A percentile compares a stretch with the other conserved stretches of the same genome.
Evolutionary conservation across 2,329 filamentous ascomycete genomes (phyloP).

Genomic region (Aspergillus ochraceus): DNA sequence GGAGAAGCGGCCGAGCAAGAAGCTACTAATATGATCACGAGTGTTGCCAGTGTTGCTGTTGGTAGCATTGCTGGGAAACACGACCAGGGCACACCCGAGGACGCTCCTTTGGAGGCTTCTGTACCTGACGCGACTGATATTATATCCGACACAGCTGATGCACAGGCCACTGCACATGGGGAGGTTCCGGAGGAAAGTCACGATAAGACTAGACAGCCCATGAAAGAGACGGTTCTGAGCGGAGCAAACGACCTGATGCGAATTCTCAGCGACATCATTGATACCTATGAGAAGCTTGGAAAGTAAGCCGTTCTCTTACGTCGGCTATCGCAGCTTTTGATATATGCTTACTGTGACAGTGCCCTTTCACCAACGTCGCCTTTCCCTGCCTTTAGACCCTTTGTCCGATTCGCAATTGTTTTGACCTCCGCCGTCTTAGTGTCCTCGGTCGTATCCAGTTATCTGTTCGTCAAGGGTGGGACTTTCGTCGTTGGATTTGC

Average conservation of each 20-base stretch:
- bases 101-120: slow-evolving; percentile 41
- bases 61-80: slow-evolving; percentile 76
- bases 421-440: slow-evolving; percentile 54
- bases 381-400: slow-evolving; percentile 40
- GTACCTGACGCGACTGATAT: slow-evolving; percentile 48
- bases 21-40: slow-evolving; percentile 75
- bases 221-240: slow-evolving; percentile 74
- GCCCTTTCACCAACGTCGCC: slow-evolving; percentile 64
- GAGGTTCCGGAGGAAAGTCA: slow-evolving; percentile 47
- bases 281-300: slow-evolving; percentile 64
- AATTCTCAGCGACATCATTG: slow-evolving; percentile 59
- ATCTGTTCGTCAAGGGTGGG: slow-evolving; percentile 64
- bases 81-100: slow-evolving; percentile 60
- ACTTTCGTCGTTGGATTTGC: slow-evolving; percentile 68
- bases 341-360: slow-evolving; percentile 27
- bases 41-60: slow-evolving; percentile 69
- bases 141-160: slow-evolving; percentile 50
- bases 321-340: not conserved
- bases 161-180: slow-evolving; percentile 49
- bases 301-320: slow-evolving; percentile 45
- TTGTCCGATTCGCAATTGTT: slow-evolving; percentile 51
- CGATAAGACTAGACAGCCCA: slow-evolving; percentile 73
- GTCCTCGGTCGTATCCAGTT: slow-evolving; percentile 54
- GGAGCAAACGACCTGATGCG: slow-evolving; percentile 76
- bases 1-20: slow-evolving; percentile 83